These are phyloP conservation scores for Hericium erinaceus DNA, from an alignment of 768 basidiomycete genomes.

Conservation along the genomic window DNA sequence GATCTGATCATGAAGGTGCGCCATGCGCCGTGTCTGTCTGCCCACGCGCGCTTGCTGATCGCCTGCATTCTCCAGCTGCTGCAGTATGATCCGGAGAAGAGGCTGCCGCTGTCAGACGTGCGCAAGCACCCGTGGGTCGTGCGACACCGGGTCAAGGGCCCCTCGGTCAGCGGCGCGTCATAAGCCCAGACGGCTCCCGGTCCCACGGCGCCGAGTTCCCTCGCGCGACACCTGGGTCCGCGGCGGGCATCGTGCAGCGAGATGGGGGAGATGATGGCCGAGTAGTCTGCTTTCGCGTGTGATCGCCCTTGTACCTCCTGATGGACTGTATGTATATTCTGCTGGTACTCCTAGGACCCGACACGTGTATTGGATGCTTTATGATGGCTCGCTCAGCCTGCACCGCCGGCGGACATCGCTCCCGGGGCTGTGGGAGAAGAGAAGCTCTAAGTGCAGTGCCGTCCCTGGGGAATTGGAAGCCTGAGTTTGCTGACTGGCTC, in stretches of 20 bases:
- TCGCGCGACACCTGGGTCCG: neutral
- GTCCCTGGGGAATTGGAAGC: too few relatives aligned
- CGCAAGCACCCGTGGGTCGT: conserved; percentile 35
- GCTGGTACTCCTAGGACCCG: neutral
- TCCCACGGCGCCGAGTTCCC: neutral
- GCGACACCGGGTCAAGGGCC: conserved; percentile 13
- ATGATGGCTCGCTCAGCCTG: too few relatives aligned
- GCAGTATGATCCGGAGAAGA: conserved; percentile 37
- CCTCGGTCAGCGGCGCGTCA: neutral
- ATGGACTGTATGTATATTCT: neutral
- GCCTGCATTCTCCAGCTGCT: conserved; percentile 49
- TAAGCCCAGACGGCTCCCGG: neutral
- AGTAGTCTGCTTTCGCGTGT: neutral
- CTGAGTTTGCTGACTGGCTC: too few relatives aligned
- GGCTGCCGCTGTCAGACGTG: conserved; percentile 36
- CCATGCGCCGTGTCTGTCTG: neutral
- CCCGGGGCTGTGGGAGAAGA: too few relatives aligned
- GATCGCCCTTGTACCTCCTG: neutral
- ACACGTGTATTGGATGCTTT: too few relatives aligned
- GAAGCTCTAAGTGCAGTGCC: too few relatives aligned
- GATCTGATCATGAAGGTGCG: conserved; percentile 36
- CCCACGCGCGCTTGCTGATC: conserved; percentile 7
- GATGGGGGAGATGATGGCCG: neutral
- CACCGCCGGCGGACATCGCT: too few relatives aligned
- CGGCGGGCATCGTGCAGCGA: neutral